phyloP scores from a whole-genome alignment of 202 grass and related monocot genomes.

The Saccharum hybrid region DNA sequence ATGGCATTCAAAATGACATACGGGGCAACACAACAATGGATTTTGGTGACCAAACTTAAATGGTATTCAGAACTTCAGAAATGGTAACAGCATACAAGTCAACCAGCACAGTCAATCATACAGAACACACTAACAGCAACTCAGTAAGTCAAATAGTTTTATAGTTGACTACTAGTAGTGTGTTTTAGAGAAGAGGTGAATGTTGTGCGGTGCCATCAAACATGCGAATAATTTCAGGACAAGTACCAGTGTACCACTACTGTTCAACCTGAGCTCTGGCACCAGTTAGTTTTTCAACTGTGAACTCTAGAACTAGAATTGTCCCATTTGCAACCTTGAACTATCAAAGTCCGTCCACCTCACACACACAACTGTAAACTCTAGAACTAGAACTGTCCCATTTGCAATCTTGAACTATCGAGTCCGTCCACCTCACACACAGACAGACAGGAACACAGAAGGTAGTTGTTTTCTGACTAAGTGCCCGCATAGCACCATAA shows the following conservation, averaged over 20 bases:
- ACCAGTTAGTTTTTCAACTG: not conserved
- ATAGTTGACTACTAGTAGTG: conserved; percentile 1
- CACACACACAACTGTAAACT: not conserved
- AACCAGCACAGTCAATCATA: not conserved
- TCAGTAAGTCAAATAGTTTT: not conserved
- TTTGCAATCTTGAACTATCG: not conserved
- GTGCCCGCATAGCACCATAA: not conserved
- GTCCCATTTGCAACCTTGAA: not conserved
- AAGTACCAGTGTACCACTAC: not conserved
- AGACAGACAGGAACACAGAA: too few relatives aligned
- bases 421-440: not conserved
- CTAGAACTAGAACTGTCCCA: not conserved
- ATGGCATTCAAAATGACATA: not conserved
- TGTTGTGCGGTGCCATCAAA: not conserved
- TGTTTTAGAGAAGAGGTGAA: not conserved
- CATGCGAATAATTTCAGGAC: not conserved
- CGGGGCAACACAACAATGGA: conserved; percentile 1
- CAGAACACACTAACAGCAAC: not conserved
- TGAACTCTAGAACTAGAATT: not conserved
- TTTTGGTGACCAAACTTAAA: not conserved
- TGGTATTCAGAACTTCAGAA: not conserved
- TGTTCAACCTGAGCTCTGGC: not conserved
- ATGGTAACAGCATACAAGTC: not conserved
- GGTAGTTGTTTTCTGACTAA: not conserved
- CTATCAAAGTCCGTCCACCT: not conserved